Percentiles rank a stretch among this genome's conserved stretches.
These are phyloP conservation scores for Coccomyxa subellipsoidea DNA, from an alignment of 163 green algal genomes.

Conservation along the genomic window DNA sequence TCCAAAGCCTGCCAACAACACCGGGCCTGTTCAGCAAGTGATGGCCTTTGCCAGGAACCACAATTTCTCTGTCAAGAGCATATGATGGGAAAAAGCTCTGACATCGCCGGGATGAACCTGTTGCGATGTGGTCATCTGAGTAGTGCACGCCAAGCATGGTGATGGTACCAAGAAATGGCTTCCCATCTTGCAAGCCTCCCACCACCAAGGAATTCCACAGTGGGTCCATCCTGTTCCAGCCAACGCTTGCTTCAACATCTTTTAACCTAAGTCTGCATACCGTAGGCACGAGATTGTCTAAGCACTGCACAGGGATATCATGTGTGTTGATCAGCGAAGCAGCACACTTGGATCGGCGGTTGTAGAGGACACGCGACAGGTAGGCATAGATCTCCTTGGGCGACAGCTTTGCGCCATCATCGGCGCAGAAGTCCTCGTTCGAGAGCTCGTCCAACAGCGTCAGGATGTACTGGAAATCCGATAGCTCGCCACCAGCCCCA, in stretches of 20 bases:
- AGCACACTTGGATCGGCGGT: slow-evolving; percentile 71
- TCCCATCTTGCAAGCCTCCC: slow-evolving; percentile 67
- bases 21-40: too few species aligned
- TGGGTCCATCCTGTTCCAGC: slow-evolving; percentile 87
- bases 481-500: slow-evolving; percentile 88
- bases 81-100: too few species aligned
- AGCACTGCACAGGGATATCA: too few species aligned
- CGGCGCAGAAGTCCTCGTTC: slow-evolving; percentile 82
- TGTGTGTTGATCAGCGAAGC: not conserved
- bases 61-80: too few species aligned
- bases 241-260: too few species aligned
- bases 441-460: slow-evolving; percentile 86
- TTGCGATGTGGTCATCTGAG: slow-evolving; percentile 73
- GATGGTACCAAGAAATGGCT: slow-evolving; percentile 82
- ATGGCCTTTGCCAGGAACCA: too few species aligned
- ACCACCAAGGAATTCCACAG: slow-evolving; percentile 97
- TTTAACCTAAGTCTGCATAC: too few species aligned
- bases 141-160: slow-evolving; percentile 95
- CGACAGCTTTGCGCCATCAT: slow-evolving; percentile 68
- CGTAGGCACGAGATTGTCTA: too few species aligned
- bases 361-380: slow-evolving; percentile 96
- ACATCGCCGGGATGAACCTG: too few species aligned
- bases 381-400: slow-evolving; percentile 87
- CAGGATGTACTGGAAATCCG: slow-evolving; percentile 92
- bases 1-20: slow-evolving; percentile 78